These are phyloP conservation scores for Lagenaria siceraria DNA, from an alignment of 306 rosid genomes.

Conservation along the genomic window DNA sequence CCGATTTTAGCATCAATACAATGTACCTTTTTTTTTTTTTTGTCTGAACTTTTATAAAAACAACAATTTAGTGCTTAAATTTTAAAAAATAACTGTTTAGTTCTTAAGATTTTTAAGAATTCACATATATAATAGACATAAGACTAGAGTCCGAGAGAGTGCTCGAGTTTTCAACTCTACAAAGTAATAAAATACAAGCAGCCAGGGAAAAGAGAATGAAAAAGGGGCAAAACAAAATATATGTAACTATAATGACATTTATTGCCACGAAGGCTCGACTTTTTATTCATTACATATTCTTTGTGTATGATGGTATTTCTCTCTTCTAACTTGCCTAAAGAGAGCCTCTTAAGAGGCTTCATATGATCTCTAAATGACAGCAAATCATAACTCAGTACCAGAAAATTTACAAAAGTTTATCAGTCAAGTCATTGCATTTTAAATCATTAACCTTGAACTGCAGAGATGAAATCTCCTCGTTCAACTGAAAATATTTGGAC, in stretches of 20 bases:
- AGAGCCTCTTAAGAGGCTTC: not conserved
- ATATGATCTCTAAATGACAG: not conserved
- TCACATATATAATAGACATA: no score
- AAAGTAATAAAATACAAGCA: no score
- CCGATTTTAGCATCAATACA: no score
- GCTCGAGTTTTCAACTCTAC: no score
- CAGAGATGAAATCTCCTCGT: conserved; percentile 24
- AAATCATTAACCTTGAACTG: conserved; percentile 46
- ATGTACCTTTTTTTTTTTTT: no score
- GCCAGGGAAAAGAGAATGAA: not conserved
- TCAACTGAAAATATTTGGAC: conserved; percentile 35
- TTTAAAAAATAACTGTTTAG: no score
- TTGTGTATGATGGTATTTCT: not conserved
- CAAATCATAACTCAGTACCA: not conserved
- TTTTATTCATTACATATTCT: not conserved
- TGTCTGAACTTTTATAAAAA: no score
- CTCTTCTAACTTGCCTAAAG: not conserved
- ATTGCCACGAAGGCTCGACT: not conserved
- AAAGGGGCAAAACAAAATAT: not conserved
- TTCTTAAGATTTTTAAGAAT: no score
- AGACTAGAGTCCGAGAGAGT: no score
- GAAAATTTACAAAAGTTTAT: conserved; percentile 28
- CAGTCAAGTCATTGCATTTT: conserved; percentile 30
- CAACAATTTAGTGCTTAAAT: no score
- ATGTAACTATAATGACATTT: not conserved